A percentile compares a stretch with the other conserved stretches of the same genome.
These are phyloP conservation scores for Nakazawaea populi DNA, from an alignment of 805 yeast species.

Conservation along the genomic window DNA sequence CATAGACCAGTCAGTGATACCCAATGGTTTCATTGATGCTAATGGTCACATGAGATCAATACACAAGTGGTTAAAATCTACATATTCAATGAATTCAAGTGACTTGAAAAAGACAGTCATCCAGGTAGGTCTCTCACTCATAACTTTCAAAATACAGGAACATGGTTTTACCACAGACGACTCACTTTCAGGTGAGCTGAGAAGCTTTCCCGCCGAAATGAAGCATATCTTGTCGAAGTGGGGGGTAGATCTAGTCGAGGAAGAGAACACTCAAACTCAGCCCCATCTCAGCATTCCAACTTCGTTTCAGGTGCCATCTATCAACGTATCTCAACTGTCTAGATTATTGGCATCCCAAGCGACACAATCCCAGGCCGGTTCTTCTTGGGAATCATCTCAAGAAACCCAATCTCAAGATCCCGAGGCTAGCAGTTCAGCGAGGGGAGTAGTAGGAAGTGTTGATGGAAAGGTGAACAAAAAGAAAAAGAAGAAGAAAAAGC, in stretches of 20 bases:
- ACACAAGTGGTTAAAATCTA: background rate
- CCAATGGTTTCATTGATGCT: background rate
- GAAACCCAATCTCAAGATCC: background rate
- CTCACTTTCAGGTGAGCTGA: background rate
- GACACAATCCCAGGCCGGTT: background rate
- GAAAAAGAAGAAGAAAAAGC: slow-evolving; percentile 33
- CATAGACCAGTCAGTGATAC: background rate
- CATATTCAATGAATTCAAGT: background rate
- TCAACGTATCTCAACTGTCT: slow-evolving; percentile 3
- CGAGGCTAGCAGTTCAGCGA: background rate
- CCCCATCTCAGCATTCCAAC: background rate
- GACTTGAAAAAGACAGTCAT: background rate
- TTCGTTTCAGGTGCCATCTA: slow-evolving; percentile 5
- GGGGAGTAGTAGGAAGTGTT: too few species aligned
- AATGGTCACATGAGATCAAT: background rate
- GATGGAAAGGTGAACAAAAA: slow-evolving; percentile 10
- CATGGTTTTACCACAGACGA: background rate
- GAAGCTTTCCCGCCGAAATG: background rate
- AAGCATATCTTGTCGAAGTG: slow-evolving; percentile 2
- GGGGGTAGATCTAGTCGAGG: slow-evolving; percentile 4
- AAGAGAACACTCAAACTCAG: background rate
- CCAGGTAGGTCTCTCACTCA: background rate
- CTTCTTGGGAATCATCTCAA: background rate
- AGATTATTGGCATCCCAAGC: background rate
- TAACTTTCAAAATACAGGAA: background rate